Conservation (phyloP, 2,329 filamentous ascomycete genomes). For the Ophiosphaerella korrae region DNA sequence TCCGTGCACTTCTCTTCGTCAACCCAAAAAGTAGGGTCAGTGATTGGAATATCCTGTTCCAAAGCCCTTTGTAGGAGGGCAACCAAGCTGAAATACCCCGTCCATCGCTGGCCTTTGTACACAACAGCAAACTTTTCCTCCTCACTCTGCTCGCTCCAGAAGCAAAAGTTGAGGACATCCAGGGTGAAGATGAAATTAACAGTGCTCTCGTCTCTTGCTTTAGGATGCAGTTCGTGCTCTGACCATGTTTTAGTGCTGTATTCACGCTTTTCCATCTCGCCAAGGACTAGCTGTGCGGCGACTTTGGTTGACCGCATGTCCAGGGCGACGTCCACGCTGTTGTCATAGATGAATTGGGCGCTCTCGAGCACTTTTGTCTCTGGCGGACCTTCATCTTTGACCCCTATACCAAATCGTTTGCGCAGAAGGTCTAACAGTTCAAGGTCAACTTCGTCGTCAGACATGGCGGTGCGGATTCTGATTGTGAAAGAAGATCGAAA, state of each 20-base stretch:
- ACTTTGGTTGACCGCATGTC: constrained; percentile 81
- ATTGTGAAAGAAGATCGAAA: not conserved
- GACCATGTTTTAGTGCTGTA: constrained; percentile 90
- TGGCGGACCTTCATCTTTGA: constrained; percentile 60
- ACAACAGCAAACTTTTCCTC: constrained; percentile 80
- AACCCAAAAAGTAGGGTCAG: constrained; percentile 84
- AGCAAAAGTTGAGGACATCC: constrained; percentile 96
- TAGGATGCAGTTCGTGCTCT: constrained; percentile 86
- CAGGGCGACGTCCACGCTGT: constrained; percentile 89
- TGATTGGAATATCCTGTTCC: constrained; percentile 90
- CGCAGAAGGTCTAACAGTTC: constrained; percentile 87
- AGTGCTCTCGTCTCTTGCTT: constrained; percentile 76
- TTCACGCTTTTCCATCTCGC: constrained; percentile 78
- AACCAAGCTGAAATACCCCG: constrained; percentile 93
- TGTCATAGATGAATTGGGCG: constrained; percentile 87
- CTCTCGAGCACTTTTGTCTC: constrained; percentile 82
- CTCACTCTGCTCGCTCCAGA: constrained; percentile 79
- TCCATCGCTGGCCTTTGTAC: constrained; percentile 82
- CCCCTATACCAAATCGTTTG: constrained; percentile 71
- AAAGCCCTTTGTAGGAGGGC: constrained; percentile 84
- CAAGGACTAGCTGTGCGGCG: constrained; percentile 79
- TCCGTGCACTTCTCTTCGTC: constrained; percentile 77
- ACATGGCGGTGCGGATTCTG: constrained; percentile 61
- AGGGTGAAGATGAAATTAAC: constrained; percentile 96
- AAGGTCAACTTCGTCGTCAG: constrained; percentile 87